Evolutionary conservation across 2,329 filamentous ascomycete genomes (phyloP).

Genomic region (Ophiostoma australiae): DNA sequence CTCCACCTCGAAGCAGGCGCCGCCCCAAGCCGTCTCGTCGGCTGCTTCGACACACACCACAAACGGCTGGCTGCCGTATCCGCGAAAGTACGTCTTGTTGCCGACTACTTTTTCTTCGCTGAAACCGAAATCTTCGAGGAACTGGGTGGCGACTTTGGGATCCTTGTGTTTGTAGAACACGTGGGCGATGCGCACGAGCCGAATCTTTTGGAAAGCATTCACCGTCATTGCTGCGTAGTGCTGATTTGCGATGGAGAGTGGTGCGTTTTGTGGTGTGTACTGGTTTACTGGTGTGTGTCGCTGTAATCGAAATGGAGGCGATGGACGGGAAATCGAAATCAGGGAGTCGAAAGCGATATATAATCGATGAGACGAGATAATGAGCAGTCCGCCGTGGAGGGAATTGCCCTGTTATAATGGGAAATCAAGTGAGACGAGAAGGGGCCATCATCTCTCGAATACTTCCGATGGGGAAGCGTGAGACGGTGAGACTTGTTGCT

Average conservation of each 20-base stretch:
- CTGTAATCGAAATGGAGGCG: too few relatives aligned
- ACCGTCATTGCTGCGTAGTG: neutral
- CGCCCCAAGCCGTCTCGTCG: conserved; percentile 48
- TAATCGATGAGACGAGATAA: neutral
- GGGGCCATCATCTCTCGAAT: neutral
- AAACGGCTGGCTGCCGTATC: conserved; percentile 58
- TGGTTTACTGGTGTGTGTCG: too few relatives aligned
- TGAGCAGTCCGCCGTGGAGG: neutral
- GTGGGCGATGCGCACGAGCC: conserved; percentile 40
- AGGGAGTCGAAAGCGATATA: neutral
- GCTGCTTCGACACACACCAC: conserved; percentile 51
- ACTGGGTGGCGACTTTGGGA: conserved; percentile 39
- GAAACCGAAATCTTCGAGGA: conserved; percentile 49
- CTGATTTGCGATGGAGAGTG: neutral
- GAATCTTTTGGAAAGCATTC: conserved; percentile 32
- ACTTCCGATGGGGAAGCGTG: neutral
- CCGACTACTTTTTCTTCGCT: conserved; percentile 37
- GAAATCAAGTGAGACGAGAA: neutral
- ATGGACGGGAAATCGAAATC: neutral
- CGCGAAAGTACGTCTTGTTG: conserved; percentile 53
- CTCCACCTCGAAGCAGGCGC: conserved; percentile 55
- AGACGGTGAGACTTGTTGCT: neutral
- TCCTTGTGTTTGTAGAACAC: conserved; percentile 47
- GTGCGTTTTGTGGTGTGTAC: neutral
- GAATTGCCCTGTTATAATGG: neutral